A percentile compares a stretch with the other conserved stretches of the same genome.
Evolutionary conservation across 441 rosid species (phyloP).

Genomic region (Euphorbia schlechtendalii): DNA sequence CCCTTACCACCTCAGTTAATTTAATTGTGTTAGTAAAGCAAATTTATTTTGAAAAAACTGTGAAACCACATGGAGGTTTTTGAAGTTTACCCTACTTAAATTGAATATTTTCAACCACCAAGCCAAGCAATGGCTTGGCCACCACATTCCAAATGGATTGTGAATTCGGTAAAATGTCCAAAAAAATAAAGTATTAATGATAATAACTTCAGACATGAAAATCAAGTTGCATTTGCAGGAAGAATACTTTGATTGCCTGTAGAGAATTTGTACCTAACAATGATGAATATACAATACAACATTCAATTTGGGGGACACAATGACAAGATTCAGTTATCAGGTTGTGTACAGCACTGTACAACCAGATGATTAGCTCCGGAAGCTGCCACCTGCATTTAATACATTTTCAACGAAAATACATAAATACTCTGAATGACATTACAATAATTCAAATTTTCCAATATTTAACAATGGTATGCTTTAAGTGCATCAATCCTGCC

Average conservation of each 20-base stretch:
- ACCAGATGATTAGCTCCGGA: slow-evolving; percentile 17
- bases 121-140: no score
- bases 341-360: slow-evolving; percentile 26
- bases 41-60: no score
- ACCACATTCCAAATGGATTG: no score
- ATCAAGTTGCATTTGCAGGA: neutral
- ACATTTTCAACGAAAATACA: slow-evolving; percentile 26
- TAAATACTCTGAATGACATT: neutral
- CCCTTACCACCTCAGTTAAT: no score
- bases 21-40: no score
- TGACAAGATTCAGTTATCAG: slow-evolving; percentile 13
- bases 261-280: slow-evolving; percentile 11
- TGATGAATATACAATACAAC: slow-evolving; percentile 24
- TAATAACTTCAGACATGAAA: neutral
- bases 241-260: slow-evolving; percentile 1
- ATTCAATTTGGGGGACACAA: slow-evolving; percentile 13
- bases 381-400: slow-evolving; percentile 10
- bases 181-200: no score
- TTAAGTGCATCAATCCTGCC: neutral
- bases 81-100: no score
- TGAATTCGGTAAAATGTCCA: no score
- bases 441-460: neutral
- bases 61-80: no score
- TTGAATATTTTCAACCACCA: no score
- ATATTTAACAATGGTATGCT: neutral